Base-by-base conservation (phyloP, 495 filamentous ascomycete species). In the Patellaria atrata region DNA sequence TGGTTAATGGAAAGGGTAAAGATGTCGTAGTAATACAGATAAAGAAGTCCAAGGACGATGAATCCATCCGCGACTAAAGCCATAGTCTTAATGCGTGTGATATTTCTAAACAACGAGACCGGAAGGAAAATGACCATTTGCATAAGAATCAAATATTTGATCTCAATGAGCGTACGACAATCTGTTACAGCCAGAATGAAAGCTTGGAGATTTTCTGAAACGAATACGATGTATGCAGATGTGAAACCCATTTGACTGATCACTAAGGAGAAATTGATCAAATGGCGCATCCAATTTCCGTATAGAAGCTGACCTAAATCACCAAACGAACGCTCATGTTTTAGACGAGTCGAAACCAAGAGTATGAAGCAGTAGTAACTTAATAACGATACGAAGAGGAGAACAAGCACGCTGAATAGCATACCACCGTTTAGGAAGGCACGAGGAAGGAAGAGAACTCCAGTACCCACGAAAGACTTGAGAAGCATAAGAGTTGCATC, bases 171-270 rank as follows among this genome's bases (percentile, higher is more conserved):
- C 0, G 73, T 79, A 50, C 70, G 64, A 63, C 87, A 93, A 40
- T 87, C 64, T 35, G 82, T 77, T 30, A 96, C 83, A 3, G 75
- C 75, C 13, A 72, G 70, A 30, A 94, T 77, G 57, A 97, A 94
- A 7, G 89, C 89, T 51, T 93, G 87, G 33, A 97, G 57, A 40
- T 94, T 97, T 53, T 94, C 82, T 6, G 84, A 79, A 4, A 87
- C 93, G 53, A 97, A 97, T 36, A 97, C 89, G 42, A 93, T 94
- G 57, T 96, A 96, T n/a, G 89, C 89, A 5, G 83, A 76, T 3
- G 94, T 81, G 52, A 97, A 97, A 22, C 89, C 89, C 30, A 97
- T 67, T 54, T 97, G 89, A 51, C 81, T 91, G 44, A 94, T 64
- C 20, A 94, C 84, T 44, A 97, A 87, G 0, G 87, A 94, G 16